phyloP scores from a whole-genome alignment of 2,329 filamentous ascomycete genomes.

The Pseudogymnoascus sp. region DNA sequence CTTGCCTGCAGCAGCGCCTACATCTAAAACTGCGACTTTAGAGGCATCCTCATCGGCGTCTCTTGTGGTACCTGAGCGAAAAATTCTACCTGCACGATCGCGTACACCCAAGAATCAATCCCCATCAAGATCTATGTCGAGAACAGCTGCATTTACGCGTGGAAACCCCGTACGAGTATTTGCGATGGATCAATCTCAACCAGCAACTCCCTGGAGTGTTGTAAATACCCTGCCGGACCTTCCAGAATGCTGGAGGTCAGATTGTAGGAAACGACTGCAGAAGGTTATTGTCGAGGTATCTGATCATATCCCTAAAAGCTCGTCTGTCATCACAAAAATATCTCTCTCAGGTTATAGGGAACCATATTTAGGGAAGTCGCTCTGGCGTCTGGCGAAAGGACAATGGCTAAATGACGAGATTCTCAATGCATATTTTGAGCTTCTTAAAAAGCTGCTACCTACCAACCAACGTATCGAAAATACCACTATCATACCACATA shows the following conservation, averaged over 20 bases:
- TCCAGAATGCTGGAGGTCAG: conserved; percentile 10
- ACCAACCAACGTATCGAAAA: conserved; percentile 5
- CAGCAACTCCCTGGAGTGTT: too few species aligned
- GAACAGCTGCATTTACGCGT: too few species aligned
- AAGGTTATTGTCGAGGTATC: conserved; percentile 11
- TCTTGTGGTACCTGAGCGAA: too few species aligned
- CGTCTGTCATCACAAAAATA: conserved; percentile 13
- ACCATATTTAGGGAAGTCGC: conserved; percentile 10
- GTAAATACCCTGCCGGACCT: neutral
- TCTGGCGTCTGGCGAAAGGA: conserved; percentile 13
- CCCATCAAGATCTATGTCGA: too few species aligned
- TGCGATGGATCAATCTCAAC: too few species aligned
- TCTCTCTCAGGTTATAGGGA: conserved; percentile 10
- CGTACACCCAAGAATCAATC: too few species aligned
- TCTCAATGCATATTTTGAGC: conserved; percentile 16
- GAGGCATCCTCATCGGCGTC: too few species aligned
- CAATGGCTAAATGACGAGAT: conserved; percentile 14
- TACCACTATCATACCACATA: conserved; percentile 1
- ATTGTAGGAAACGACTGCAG: conserved; percentile 13
- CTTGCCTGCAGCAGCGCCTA: too few species aligned
- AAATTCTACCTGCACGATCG: too few species aligned
- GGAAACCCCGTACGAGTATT: too few species aligned
- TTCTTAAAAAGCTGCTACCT: conserved; percentile 7
- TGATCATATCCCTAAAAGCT: conserved; percentile 4
- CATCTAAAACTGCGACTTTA: too few species aligned